These are phyloP conservation scores for Acanthamoeba quina DNA, from an alignment of 208 protist genomes.

Conservation along the genomic window DNA sequence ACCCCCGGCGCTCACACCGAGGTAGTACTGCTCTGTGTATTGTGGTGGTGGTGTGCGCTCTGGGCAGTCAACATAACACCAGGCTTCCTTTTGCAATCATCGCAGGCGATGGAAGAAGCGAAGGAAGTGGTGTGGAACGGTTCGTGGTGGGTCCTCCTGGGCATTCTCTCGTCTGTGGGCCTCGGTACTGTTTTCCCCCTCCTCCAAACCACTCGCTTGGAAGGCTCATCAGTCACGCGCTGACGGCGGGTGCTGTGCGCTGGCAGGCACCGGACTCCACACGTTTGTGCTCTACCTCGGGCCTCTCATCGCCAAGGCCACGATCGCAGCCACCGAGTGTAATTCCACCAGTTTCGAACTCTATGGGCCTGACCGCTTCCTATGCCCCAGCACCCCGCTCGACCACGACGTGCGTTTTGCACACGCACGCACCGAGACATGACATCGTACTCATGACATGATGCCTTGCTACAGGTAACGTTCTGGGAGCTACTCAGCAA, in stretches of 20 bases:
- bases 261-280: conserved; percentile 95
- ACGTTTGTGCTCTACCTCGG: conserved; percentile 96
- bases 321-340: conserved; percentile 92
- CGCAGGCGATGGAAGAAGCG: not conserved
- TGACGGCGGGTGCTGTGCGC: not conserved
- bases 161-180: conserved; percentile 44
- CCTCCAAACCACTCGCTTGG: not conserved
- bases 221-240: not conserved
- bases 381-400: not conserved
- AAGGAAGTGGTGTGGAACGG: not conserved
- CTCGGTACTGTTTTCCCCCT: not conserved
- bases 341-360: conserved; percentile 90
- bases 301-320: conserved; percentile 95
- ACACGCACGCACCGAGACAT: too few species aligned
- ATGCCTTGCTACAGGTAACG: conserved; percentile 64
- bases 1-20: conserved; percentile 9
- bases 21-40: not conserved
- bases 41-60: too few species aligned
- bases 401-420: conserved; percentile 54
- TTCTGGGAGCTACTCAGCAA: conserved; percentile 90
- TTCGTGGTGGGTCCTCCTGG: conserved; percentile 26
- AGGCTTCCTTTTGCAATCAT: not conserved
- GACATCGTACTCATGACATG: not conserved
- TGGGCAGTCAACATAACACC: not conserved
- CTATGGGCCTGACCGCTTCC: not conserved